Conservation (phyloP, 148 eudicot species). For the Heliosperma pusillum region DNA sequence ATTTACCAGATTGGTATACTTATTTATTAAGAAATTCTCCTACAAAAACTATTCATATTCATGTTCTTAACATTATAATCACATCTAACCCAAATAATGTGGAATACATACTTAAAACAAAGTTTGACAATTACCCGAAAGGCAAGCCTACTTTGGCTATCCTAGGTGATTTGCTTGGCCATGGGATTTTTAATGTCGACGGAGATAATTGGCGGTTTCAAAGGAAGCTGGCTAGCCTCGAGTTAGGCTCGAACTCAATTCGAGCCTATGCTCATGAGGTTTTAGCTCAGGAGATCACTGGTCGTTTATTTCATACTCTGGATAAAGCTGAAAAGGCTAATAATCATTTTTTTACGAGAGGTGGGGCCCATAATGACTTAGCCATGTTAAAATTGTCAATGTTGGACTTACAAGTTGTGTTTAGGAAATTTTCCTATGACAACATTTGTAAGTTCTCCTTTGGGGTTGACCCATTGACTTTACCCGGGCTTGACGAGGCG, state of each 20-base stretch:
- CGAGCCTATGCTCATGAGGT: conserved; percentile 45
- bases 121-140: conserved; percentile 55
- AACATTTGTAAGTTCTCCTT: conserved; percentile 49
- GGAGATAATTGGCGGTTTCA: conserved; percentile 57
- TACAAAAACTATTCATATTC: conserved; percentile 48
- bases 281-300: conserved; percentile 28
- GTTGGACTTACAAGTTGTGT: conserved; percentile 44
- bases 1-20: conserved; percentile 54
- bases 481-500: conserved; percentile 39
- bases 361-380: background rate
- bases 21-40: conserved; percentile 43
- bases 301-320: conserved; percentile 28
- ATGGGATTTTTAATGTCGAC: conserved; percentile 53
- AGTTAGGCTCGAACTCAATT: conserved; percentile 46
- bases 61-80: conserved; percentile 44
- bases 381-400: background rate
- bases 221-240: conserved; percentile 47
- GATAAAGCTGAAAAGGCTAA: background rate
- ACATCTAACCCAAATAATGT: conserved; percentile 45
- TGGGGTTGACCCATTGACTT: conserved; percentile 42
- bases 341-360: background rate
- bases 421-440: conserved; percentile 46
- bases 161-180: conserved; percentile 52
- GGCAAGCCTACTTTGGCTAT: conserved; percentile 39
- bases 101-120: conserved; percentile 46